Evolutionary conservation across 495 filamentous ascomycete species (phyloP), one percentile per base, ranked within the genome.

Genomic region (Penicillium malachiteum): DNA sequence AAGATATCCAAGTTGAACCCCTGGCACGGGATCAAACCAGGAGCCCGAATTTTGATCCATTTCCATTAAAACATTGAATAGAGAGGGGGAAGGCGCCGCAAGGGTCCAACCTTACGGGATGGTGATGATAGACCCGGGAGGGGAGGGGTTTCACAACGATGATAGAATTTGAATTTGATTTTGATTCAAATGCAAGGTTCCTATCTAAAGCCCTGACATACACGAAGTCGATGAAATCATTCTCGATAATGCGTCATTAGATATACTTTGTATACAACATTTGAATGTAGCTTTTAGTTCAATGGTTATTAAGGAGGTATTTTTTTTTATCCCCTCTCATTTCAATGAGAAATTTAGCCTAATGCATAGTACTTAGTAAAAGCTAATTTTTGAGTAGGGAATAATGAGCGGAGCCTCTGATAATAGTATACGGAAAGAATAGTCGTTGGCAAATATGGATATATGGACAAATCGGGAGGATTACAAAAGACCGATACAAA

Each of bases 111-210:
- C 43, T 46, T 32, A 26, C 11, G 21, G 42, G 18, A 11, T 37
- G 42, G 26, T 45, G 21, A 26, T 17, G 43, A 7, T 21, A 5
- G 21, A 3, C 17, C 11, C 7, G 7, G 18, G 43, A 32, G 34
- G 34, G 42, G 26, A 26, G 3, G 6, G 21, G 48, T 50, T 40
- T 50, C 48, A 50, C 35, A 7, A 26, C 7, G 48, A 40, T n/a
- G 47, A 50, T 50, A 13, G 32, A 47, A 13, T 35, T 46, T 26
- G 21, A 4, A n/a, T n/a, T n/a, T n/a, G n/a, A n/a, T n/a, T n/a
- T n/a, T 42, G 37, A 41, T 48, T 55, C 52, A 13, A 18, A 58
- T 62, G 59, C 52, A 62, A 62, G 55, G 59, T 38, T 62, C 34
- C 33, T 52, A 14, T 6, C 21, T 18, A 21, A 39, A 44, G 48